Percentiles rank a stretch among this genome's conserved stretches.
Conservation (phyloP, 495 filamentous ascomycete species). For the Daldinia caldariorum region DNA sequence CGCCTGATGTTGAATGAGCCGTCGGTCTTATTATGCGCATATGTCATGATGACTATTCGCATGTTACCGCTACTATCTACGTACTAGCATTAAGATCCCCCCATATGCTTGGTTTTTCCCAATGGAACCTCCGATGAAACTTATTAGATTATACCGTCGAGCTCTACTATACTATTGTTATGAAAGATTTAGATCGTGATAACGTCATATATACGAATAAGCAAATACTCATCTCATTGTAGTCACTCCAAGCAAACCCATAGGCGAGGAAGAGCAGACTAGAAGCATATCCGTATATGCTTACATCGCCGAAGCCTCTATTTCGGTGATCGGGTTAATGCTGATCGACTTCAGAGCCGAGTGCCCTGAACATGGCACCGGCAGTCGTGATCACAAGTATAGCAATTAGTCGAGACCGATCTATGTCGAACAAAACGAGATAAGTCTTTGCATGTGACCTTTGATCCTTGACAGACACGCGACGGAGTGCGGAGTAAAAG, state of each 20-base stretch:
- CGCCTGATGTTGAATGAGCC: not conserved
- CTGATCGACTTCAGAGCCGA: not conserved
- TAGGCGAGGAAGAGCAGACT: not conserved
- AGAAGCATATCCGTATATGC: not conserved
- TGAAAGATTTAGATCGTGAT: not conserved
- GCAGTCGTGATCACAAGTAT: not conserved
- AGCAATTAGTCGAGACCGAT: conserved; percentile 1
- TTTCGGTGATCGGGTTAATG: conserved; percentile 2
- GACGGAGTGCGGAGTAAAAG: conserved; percentile 2
- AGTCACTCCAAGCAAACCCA: not conserved
- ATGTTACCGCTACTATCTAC: not conserved
- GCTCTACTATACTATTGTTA: not conserved
- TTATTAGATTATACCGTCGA: not conserved
- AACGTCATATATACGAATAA: not conserved
- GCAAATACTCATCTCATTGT: not conserved
- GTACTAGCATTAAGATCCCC: not conserved
- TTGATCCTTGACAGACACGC: conserved; percentile 9
- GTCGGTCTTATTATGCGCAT: not conserved
- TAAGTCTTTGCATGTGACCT: conserved; percentile 4
- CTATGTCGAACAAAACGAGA: not conserved
- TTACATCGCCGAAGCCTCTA: not conserved
- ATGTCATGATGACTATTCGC: not conserved
- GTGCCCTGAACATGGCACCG: not conserved
- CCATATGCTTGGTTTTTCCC: not conserved
- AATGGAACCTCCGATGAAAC: not conserved